phyloP scores from a whole-genome alignment of 2,329 filamentous ascomycete species.

The Geosmithia flava region DNA sequence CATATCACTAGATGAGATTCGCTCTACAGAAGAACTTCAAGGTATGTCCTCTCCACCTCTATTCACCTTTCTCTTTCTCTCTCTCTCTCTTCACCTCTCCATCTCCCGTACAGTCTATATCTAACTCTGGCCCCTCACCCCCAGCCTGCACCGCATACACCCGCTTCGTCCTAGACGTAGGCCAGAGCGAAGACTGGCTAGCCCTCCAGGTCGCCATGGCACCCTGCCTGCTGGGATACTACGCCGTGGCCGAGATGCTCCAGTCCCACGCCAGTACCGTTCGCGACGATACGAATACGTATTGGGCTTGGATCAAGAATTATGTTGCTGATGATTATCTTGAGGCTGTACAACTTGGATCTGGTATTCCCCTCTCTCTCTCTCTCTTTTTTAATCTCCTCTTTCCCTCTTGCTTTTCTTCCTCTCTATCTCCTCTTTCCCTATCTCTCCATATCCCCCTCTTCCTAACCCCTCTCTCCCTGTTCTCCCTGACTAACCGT shows the following conservation, averaged over 20 bases:
- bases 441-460: neutral
- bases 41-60: conserved; percentile 28
- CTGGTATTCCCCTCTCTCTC: conserved; percentile 31
- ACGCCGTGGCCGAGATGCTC: conserved; percentile 62
- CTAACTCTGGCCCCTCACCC: neutral
- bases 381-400: neutral
- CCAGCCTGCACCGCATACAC: conserved; percentile 72
- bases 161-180: conserved; percentile 77
- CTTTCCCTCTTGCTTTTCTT: neutral
- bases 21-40: conserved; percentile 60
- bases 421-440: neutral
- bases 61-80: neutral
- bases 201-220: conserved; percentile 75
- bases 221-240: conserved; percentile 85
- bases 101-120: neutral
- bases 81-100: neutral
- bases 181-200: conserved; percentile 77
- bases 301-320: conserved; percentile 86
- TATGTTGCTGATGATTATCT: conserved; percentile 74
- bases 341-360: conserved; percentile 57
- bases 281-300: conserved; percentile 53
- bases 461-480: neutral
- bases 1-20: conserved; percentile 60
- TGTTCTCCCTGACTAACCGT: neutral
- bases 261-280: conserved; percentile 48